Conservation (phyloP, 257 asterid genomes). For the Petrea volubilis region DNA sequence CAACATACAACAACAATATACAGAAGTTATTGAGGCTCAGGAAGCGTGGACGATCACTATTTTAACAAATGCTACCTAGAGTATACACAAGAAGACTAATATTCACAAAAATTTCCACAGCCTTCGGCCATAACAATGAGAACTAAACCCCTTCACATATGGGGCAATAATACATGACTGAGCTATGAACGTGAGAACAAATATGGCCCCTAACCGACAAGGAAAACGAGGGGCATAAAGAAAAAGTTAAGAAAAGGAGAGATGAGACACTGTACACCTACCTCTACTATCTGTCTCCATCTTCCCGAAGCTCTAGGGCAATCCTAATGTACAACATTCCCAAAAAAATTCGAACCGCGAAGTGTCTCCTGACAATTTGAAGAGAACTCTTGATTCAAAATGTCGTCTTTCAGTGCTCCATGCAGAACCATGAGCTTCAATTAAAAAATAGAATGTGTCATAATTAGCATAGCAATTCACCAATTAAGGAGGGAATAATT, state of each 20-base stretch:
- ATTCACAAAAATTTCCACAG: slow-evolving; percentile 75
- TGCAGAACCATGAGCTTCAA: no score
- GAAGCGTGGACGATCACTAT: slow-evolving; percentile 27
- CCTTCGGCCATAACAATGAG: slow-evolving; percentile 74
- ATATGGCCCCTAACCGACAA: slow-evolving; percentile 46
- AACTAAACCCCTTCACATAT: slow-evolving; percentile 44
- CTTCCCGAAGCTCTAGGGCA: slow-evolving; percentile 43
- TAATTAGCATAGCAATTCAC: no score
- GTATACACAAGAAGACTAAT: slow-evolving; percentile 37
- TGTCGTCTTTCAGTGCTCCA: no score
- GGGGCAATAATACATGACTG: slow-evolving; percentile 40
- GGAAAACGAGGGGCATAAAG: background rate
- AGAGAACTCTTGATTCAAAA: slow-evolving; percentile 25
- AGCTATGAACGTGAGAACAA: slow-evolving; percentile 34
- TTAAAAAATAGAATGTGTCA: no score
- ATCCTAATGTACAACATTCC: slow-evolving; percentile 55
- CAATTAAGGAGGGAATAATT: background rate
- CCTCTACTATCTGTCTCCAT: slow-evolving; percentile 51
- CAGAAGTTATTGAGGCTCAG: slow-evolving; percentile 22
- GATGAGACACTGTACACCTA: slow-evolving; percentile 73
- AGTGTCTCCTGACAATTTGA: slow-evolving; percentile 27
- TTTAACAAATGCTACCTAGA: slow-evolving; percentile 25
- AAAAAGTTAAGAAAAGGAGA: slow-evolving; percentile 39
- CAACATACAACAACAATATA: no score
- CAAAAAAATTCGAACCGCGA: slow-evolving; percentile 36